Evolutionary conservation across 148 eudicot genomes (phyloP), one percentile per base, ranked within the genome.

Genomic region (Cornus florida): DNA sequence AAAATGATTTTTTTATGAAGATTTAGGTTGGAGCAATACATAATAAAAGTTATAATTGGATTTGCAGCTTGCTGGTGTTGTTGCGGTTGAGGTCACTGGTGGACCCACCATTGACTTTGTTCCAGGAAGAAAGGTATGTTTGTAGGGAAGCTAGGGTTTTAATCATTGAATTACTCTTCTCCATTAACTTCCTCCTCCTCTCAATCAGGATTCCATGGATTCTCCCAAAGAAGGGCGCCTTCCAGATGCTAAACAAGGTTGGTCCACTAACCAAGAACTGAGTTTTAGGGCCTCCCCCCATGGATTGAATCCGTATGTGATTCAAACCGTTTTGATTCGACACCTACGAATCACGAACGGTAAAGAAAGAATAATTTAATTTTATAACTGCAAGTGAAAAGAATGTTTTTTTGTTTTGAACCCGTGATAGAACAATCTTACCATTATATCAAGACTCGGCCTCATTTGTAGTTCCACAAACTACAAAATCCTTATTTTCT

Each of bases 81-180:
- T 92, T 76, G 97, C 98, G 28, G 97, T 93, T 75, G 99, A 95
- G 88, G 83, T 95, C 75, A 89, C 99, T 53, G 99, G 97, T 14
- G 99, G 97, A 17, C 99, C 99, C 31, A 84, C 87, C 57, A 88
- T 95, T 59, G 83, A 88, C 38, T 95, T 93, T 28, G 86, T 86
- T 62, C 92, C 97, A 0, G 99, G 98, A 71, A 86, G 99, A 77
- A 82, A 82, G 94, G 97, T 93, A 87, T 28, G 83, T 71, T 28
- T 17, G 3, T 12, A 28, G 67, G 43, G 13, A 31, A 17, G 28
- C 28, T 28, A 28, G 2, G 5, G 17, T 1, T 53, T 53, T 12
- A 16, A 53, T 62, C 23, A 4, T 7, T 43, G 4, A 13, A 57
- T 57, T 16, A 57, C 20, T 17, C 24, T 19, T 67, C 71, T 57